Percentiles rank a stretch among this genome's conserved stretches.
These are phyloP conservation scores for Lichtheimia ramosa DNA, from an alignment of 371 early-diverging fungal species.

Conservation along the genomic window DNA sequence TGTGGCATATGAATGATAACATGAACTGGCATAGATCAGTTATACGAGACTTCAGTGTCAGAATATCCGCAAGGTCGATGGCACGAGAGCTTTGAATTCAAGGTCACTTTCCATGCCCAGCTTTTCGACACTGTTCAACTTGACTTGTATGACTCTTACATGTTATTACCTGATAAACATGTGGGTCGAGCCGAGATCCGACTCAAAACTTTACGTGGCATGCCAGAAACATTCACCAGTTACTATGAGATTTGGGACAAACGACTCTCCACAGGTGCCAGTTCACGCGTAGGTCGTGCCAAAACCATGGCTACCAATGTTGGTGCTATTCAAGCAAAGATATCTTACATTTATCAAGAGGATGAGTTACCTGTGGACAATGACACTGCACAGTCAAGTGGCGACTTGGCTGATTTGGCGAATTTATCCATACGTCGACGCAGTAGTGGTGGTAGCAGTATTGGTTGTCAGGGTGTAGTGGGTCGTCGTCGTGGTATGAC, in stretches of 20 bases:
- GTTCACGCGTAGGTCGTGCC: slow-evolving; percentile 54
- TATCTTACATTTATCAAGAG: slow-evolving; percentile 65
- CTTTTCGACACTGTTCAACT: slow-evolving; percentile 74
- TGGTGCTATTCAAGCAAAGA: slow-evolving; percentile 68
- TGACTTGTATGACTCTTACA: slow-evolving; percentile 67
- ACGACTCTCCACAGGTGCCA: slow-evolving; percentile 52
- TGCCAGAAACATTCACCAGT: slow-evolving; percentile 68
- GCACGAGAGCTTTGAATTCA: slow-evolving; percentile 77
- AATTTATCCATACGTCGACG: no score
- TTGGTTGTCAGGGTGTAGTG: neutral
- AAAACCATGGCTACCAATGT: slow-evolving; percentile 57
- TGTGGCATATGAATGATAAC: no score
- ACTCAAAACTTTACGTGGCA: slow-evolving; percentile 55
- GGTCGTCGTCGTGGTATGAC: slow-evolving; percentile 2
- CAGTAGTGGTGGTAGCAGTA: no score
- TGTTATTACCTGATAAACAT: slow-evolving; percentile 67
- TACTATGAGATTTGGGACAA: slow-evolving; percentile 71
- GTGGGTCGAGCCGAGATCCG: slow-evolving; percentile 78
- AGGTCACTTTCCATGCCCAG: slow-evolving; percentile 75
- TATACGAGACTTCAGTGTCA: slow-evolving; percentile 65
- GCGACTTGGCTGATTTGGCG: neutral
- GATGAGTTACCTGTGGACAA: neutral
- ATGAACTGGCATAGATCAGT: slow-evolving; percentile 50
- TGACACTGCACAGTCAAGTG: neutral
- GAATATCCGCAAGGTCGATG: slow-evolving; percentile 64